phyloP scores from a whole-genome alignment of 306 rosid genomes.

The Dryas octopetala region DNA sequence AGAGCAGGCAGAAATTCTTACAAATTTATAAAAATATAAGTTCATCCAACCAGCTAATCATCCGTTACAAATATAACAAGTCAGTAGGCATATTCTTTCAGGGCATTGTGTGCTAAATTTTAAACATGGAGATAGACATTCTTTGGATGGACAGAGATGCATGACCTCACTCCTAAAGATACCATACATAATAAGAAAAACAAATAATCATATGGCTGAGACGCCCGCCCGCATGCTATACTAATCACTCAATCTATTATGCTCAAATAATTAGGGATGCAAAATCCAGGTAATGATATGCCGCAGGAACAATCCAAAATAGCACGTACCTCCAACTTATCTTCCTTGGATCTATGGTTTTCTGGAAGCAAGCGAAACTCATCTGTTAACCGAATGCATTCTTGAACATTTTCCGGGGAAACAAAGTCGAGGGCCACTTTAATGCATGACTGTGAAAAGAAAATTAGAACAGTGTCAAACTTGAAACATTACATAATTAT shows the following conservation, averaged over 20 bases:
- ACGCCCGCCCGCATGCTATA: not conserved
- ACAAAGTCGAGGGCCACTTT: constrained; percentile 68
- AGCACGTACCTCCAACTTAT: constrained; percentile 56
- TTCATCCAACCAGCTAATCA: no score
- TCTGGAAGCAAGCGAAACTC: constrained; percentile 62
- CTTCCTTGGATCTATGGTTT: constrained; percentile 59
- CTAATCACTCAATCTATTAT: constrained; percentile 1
- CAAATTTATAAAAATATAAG: not conserved
- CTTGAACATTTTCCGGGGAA: constrained; percentile 64
- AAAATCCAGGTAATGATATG: constrained; percentile 18
- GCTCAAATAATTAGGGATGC: not conserved
- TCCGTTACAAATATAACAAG: no score
- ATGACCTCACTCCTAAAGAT: not conserved
- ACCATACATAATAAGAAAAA: not conserved
- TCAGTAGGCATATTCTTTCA: no score
- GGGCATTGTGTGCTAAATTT: not conserved
- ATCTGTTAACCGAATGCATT: constrained; percentile 53
- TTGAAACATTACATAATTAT: constrained; percentile 3
- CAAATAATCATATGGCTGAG: not conserved
- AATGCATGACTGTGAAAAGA: constrained; percentile 53
- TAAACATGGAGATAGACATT: not conserved
- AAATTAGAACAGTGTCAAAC: constrained; percentile 26
- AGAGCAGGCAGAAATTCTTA: not conserved
- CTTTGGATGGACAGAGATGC: not conserved
- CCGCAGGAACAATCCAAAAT: constrained; percentile 18